Evolutionary conservation across 176 grass and related monocot genomes (phyloP).

Genomic region (Phoenix dactylifera): DNA sequence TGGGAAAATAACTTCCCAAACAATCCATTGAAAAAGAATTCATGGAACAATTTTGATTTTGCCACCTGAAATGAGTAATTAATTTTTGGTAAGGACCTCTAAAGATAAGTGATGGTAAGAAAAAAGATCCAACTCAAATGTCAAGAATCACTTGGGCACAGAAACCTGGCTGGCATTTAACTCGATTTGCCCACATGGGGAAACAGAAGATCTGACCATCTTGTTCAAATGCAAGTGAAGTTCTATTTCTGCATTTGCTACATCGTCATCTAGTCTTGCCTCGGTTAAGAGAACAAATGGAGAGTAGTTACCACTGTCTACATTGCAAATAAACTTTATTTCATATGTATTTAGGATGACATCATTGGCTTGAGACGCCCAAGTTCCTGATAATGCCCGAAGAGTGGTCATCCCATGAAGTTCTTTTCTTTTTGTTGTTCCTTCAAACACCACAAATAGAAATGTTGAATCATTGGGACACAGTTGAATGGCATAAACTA

Average conservation of each 20-base stretch:
- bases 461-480: background rate
- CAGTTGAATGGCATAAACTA: too few relatives aligned
- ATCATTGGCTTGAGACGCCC: background rate
- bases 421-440: slow-evolving; percentile 17
- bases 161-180: slow-evolving; percentile 5
- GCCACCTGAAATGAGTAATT: background rate
- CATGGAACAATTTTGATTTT: slow-evolving; percentile 7
- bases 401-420: slow-evolving; percentile 11
- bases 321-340: background rate
- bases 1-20: background rate
- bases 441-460: background rate
- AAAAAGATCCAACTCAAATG: too few relatives aligned
- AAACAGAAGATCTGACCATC: background rate
- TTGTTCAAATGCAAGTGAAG: slow-evolving; percentile 1
- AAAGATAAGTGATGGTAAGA: too few relatives aligned
- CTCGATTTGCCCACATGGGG: background rate
- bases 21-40: slow-evolving; percentile 15
- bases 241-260: slow-evolving; percentile 4
- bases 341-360: slow-evolving; percentile 6
- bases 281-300: slow-evolving; percentile 5
- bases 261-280: slow-evolving; percentile 9
- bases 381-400: slow-evolving; percentile 2
- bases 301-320: slow-evolving; percentile 2
- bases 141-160: background rate
- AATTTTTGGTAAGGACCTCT: background rate